These are phyloP conservation scores for Isabelozyma rhagii DNA, from an alignment of 805 yeast genomes.

Conservation along the genomic window DNA sequence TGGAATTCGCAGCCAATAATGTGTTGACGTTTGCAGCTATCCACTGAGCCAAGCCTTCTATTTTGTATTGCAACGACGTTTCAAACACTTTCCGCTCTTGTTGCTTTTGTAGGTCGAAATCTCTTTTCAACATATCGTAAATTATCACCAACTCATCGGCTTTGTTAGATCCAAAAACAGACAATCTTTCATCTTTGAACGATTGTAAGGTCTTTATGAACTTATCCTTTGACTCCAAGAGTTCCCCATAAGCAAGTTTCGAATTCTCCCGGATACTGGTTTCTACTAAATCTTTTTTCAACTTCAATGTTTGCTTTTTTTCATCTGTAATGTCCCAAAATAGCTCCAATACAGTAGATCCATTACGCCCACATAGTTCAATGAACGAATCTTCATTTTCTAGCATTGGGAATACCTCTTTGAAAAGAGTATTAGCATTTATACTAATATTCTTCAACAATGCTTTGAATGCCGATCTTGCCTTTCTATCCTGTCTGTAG, in stretches of 20 bases:
- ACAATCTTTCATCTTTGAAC: slow-evolving; percentile 28
- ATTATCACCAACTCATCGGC: slow-evolving; percentile 21
- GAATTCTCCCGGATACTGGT: slow-evolving; percentile 41
- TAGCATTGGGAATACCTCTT: slow-evolving; percentile 47
- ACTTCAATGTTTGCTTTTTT: slow-evolving; percentile 51
- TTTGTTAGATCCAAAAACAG: slow-evolving; percentile 16
- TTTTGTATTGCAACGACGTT: slow-evolving; percentile 6
- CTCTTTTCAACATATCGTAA: slow-evolving; percentile 24
- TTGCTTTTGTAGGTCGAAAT: slow-evolving; percentile 13
- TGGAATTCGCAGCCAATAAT: not conserved
- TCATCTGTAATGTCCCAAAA: slow-evolving; percentile 74
- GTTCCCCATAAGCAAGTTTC: slow-evolving; percentile 13
- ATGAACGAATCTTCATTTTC: slow-evolving; percentile 57
- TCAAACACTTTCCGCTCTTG: slow-evolving; percentile 6
- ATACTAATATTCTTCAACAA: slow-evolving; percentile 40
- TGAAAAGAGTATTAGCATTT: slow-evolving; percentile 57
- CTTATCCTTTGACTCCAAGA: slow-evolving; percentile 11
- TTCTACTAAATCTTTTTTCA: slow-evolving; percentile 58
- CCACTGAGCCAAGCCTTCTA: slow-evolving; percentile 12
- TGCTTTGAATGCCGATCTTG: slow-evolving; percentile 56
- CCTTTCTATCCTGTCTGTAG: slow-evolving; percentile 58
- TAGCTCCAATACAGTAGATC: slow-evolving; percentile 73
- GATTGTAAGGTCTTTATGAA: slow-evolving; percentile 14
- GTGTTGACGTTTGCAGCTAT: slow-evolving; percentile 1
- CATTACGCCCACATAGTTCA: slow-evolving; percentile 67